Evolutionary conservation across 1,139 yeast genomes (phyloP), one percentile per base, ranked within the genome.

Genomic region (Pichia kudriavzevii): DNA sequence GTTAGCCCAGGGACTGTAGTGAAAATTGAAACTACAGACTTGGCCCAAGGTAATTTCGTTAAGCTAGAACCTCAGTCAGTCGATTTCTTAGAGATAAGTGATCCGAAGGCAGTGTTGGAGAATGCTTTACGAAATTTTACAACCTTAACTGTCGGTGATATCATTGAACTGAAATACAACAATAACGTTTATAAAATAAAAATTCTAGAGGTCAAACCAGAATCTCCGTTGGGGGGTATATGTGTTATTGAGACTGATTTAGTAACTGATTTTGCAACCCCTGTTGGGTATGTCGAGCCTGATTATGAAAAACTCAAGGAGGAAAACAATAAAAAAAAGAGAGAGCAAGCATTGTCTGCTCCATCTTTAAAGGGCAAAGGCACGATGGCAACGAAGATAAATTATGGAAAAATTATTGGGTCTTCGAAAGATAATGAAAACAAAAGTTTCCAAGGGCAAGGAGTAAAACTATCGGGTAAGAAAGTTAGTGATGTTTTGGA

Each of bases 251-350:
- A 93, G 55, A 93, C 98, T 0, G 98, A 93, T 63, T 69, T 93
- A 45, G 94, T 84, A 43, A 94, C 96, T 0, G 99, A 93, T 55
- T 93, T 93, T 64, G 98, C 97, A 3, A 95, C 98, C 4, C 99
- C 98, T 0, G 95, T 91, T 5, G 99, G 99, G 0, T 93, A 93
- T 53, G 95, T 84, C 20, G 98, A 91, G 54, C 60, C 60, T 4
- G 59, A 56, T 36, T 56, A 56, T 40, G 45, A 52, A 31, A 45
- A 47, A 16, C 22, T 51, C 32, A 50, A 49, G 27, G 53, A 50
- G 31, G 56, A 55, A 23, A 44, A 48, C 13, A 53, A 39, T 14
- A 50, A 43, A 27, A 34, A 41, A 33, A 49, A 48, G 23, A 46
- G 45, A 27, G 48, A 49, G 17, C 44, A 47, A 23, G 54, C 57